Base-by-base conservation (phyloP, 129 eudicot genomes). In the Pittosporum tobira region DNA sequence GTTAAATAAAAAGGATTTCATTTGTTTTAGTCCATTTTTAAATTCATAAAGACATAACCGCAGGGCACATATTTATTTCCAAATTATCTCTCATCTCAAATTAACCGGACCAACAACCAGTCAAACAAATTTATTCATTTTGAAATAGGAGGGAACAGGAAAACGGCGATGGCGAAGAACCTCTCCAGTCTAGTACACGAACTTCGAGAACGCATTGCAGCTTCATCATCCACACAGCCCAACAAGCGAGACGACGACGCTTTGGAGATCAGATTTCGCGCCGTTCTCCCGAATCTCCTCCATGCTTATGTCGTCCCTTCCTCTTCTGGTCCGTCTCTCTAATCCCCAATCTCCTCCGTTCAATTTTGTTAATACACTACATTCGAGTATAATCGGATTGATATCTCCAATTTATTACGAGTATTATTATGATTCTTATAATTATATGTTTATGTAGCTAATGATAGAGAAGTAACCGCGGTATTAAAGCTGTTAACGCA, bases 151-250 rank as follows among this genome's bases (percentile, higher is more conserved):
- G 67, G 67, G 67, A 62, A 62, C 18, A 18, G 54, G 29, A 23
- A 6, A 29, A 19, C 28, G 12, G 55, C 44, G 25, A 91, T 91
- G 98, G 96, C 94, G 77, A 83, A 76, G 76, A 83, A 76, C 73
- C 69, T 91, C 40, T 83, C 90, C 16, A 87, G 90, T 52, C 70
- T 91, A 48, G 85, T 91, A 46, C 94, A 87, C 78, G 99, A 91
- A 71, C 96, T 91, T 48, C 96, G 98, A 46, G 94, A 91, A 67
- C 82, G 99, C 52, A 79, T 91, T 4, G 96, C 90, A 27, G 78
- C 88, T 3, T 77, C 95, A n/a, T 77, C 97, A 21, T 82, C 94
- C 19, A 76, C 96, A 2, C 85, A 91, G 50, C 72, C 79, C 1
- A 74, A 70, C 76, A 63, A 51, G 21, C 26, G 59, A 18, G 68